Conservation (phyloP, 352 stramenopile genomes). For the Hyaloperonospora brassicae region DNA sequence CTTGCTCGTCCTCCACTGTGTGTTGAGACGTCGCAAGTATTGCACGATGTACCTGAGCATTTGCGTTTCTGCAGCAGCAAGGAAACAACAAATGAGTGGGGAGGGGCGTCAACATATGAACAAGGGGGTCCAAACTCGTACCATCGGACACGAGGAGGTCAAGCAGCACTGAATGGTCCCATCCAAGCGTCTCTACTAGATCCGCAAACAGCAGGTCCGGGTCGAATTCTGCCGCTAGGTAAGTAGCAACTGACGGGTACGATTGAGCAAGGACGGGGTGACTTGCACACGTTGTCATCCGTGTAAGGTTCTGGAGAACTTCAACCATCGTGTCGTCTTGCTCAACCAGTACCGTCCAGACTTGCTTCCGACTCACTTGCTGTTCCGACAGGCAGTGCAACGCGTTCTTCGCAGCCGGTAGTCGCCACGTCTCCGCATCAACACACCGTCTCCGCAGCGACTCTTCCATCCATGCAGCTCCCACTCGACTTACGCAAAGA, state of each 20-base stretch:
- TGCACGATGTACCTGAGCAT: constrained; percentile 58
- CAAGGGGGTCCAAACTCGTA: constrained; percentile 14
- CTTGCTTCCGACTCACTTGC: constrained; percentile 24
- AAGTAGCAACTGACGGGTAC: constrained; percentile 3
- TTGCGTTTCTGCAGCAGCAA: constrained; percentile 38
- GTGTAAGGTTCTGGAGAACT: constrained; percentile 38
- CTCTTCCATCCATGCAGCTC: constrained; percentile 14
- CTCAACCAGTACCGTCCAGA: constrained; percentile 50
- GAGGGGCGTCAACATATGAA: background rate
- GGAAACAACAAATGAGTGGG: background rate
- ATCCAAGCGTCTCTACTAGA: constrained; percentile 33
- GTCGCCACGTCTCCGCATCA: background rate
- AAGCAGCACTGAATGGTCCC: constrained; percentile 61
- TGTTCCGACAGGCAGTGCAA: constrained; percentile 3
- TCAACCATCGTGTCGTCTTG: constrained; percentile 69
- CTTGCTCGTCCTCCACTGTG: constrained; percentile 26
- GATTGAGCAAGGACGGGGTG: background rate
- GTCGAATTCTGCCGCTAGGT: constrained; percentile 31
- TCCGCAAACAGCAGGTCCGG: constrained; percentile 55
- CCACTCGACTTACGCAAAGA: constrained; percentile 24
- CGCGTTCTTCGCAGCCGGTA: background rate
- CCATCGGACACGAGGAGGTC: constrained; percentile 66
- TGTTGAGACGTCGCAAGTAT: constrained; percentile 36
- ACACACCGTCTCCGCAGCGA: background rate
- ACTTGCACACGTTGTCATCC: constrained; percentile 13